A percentile compares a stretch with the other conserved stretches of the same genome.
Evolutionary conservation across 768 basidiomycete species (phyloP).

Genomic region (Hygrocybe punicea): DNA sequence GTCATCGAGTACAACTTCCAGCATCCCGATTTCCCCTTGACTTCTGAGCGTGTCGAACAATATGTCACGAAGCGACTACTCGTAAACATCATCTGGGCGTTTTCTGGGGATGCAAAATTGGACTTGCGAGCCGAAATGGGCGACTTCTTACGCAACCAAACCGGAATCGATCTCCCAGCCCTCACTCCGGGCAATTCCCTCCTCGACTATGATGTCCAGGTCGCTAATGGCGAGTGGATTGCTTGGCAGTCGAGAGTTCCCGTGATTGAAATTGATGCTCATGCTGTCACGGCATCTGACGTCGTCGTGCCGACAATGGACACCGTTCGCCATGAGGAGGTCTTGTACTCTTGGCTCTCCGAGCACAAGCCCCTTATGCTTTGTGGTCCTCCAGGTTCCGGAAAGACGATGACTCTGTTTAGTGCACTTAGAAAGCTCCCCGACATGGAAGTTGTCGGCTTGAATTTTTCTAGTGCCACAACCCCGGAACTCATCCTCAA

Average conservation of each 20-base stretch:
- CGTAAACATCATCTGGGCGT: conserved; percentile 95
- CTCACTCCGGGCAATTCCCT: conserved; percentile 74
- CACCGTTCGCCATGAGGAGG: conserved; percentile 97
- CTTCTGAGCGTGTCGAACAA: conserved; percentile 79
- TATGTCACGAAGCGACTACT: conserved; percentile 88
- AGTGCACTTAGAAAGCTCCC: conserved; percentile 95
- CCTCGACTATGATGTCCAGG: conserved; percentile 93
- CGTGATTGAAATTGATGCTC: conserved; percentile 93
- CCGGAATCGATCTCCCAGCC: conserved; percentile 85
- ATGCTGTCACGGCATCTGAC: conserved; percentile 92
- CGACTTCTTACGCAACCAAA: conserved; percentile 77
- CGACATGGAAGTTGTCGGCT: conserved; percentile 97
- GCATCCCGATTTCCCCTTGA: conserved; percentile 91
- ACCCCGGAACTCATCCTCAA: conserved; percentile 97
- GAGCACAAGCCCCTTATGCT: conserved; percentile 98
- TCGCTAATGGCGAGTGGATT: conserved; percentile 81
- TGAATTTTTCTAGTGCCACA: conserved; percentile 99
- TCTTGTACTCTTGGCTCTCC: conserved; percentile 96
- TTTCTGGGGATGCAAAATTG: conserved; percentile 93
- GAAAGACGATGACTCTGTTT: conserved; percentile 99
- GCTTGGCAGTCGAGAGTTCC: conserved; percentile 92
- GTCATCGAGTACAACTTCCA: conserved; percentile 92
- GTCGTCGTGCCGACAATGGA: conserved; percentile 98
- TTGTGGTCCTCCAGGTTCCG: conserved; percentile 98
- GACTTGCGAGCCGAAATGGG: conserved; percentile 88